These are phyloP conservation scores for Tolypocladium endophyticum DNA, from an alignment of 2,329 filamentous ascomycete genomes.

Conservation along the genomic window DNA sequence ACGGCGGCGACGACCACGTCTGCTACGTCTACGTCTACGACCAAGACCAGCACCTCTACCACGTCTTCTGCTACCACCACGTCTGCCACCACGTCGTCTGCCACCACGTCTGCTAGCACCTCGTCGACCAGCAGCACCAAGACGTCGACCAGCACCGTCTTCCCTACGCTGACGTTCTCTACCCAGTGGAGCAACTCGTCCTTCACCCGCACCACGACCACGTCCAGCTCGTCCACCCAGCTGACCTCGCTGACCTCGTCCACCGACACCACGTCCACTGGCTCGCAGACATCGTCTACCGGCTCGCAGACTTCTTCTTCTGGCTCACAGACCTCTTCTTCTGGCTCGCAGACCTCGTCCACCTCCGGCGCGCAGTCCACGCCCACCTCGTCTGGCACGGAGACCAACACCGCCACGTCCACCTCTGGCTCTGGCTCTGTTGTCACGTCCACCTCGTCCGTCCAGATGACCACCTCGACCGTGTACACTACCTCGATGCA, in stretches of 20 bases:
- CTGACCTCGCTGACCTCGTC: conserved; percentile 15
- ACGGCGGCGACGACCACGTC: conserved; percentile 6
- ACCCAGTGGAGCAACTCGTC: neutral
- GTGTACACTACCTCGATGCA: conserved; percentile 26
- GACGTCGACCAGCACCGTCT: neutral
- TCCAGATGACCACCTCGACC: conserved; percentile 17
- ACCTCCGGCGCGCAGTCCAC: neutral
- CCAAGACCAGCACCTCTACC: neutral
- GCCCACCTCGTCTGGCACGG: neutral
- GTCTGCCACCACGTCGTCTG: neutral
- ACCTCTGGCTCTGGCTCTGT: conserved; percentile 14
- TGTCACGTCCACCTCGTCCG: neutral
- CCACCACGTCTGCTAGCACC: conserved; percentile 1
- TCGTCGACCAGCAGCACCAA: neutral
- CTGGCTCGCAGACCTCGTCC: neutral
- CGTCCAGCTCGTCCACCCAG: neutral
- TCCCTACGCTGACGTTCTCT: neutral
- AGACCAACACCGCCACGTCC: neutral
- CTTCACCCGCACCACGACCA: neutral
- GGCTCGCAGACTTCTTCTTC: neutral
- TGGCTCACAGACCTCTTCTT: neutral
- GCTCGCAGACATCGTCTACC: neutral
- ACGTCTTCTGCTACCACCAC: neutral
- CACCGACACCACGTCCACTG: conserved; percentile 7
- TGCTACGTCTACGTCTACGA: neutral